phyloP scores from a whole-genome alignment of 106 monocot genomes.

The Hemerocallis citrina region DNA sequence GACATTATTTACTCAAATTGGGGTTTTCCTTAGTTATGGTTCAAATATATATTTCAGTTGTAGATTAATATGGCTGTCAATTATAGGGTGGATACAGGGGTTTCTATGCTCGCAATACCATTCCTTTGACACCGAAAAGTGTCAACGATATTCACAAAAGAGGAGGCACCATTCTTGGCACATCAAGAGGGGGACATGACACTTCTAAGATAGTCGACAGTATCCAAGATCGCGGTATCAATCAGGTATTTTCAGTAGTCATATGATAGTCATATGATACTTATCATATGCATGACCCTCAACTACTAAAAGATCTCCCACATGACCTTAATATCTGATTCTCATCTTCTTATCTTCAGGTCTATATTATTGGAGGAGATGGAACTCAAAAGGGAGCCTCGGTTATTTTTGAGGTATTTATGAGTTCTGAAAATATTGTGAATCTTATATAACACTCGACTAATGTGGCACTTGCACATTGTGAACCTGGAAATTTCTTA shows the following conservation, averaged over 20 bases:
- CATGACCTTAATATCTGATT: background rate
- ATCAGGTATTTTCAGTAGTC: slow-evolving; percentile 45
- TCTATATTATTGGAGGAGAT: slow-evolving; percentile 92
- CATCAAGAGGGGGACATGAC: slow-evolving; percentile 88
- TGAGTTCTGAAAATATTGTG: background rate
- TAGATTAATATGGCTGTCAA: slow-evolving; percentile 6
- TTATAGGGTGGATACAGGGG: slow-evolving; percentile 77
- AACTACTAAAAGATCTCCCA: background rate
- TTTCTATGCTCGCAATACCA: slow-evolving; percentile 81
- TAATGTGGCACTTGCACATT: background rate
- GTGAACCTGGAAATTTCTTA: background rate
- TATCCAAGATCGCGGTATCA: slow-evolving; percentile 81
- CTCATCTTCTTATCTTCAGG: slow-evolving; percentile 29
- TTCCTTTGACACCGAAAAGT: slow-evolving; percentile 50
- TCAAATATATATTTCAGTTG: background rate
- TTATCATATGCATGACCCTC: background rate
- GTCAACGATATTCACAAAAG: slow-evolving; percentile 90
- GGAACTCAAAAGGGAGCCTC: slow-evolving; percentile 94
- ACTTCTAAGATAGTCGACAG: slow-evolving; percentile 82
- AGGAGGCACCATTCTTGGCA: slow-evolving; percentile 78
- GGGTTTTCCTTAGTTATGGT: background rate
- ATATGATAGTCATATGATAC: background rate
- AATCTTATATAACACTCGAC: background rate
- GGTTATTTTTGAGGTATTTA: slow-evolving; percentile 81
- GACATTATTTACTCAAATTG: background rate